These are phyloP conservation scores for Colletotrichum somersetense DNA, from an alignment of 2,329 filamentous ascomycete genomes.

Conservation along the genomic window DNA sequence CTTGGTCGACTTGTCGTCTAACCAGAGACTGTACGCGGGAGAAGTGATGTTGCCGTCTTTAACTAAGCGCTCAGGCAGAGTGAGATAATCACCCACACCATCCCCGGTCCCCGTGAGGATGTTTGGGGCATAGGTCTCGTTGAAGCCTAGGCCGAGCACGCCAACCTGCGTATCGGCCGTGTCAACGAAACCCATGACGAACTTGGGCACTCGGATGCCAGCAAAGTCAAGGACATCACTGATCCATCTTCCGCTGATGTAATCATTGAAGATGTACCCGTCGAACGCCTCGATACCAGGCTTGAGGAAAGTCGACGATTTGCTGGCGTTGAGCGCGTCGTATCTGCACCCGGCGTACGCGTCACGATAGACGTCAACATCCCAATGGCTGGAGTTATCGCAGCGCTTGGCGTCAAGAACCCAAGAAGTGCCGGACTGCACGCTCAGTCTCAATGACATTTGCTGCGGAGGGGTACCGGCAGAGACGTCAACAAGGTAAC, in stretches of 20 bases:
- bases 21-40: constrained; percentile 77
- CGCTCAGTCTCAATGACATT: constrained; percentile 16
- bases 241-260: constrained; percentile 42
- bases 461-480: constrained; percentile 36
- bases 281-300: constrained; percentile 59
- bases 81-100: constrained; percentile 48
- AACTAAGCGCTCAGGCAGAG: constrained; percentile 75
- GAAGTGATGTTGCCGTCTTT: constrained; percentile 71
- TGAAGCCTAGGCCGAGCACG: constrained; percentile 72
- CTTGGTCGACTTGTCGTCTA: constrained; percentile 47
- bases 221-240: constrained; percentile 67
- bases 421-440: constrained; percentile 14
- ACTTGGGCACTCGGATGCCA: constrained; percentile 57
- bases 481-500: constrained; percentile 34
- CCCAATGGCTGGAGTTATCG: neutral
- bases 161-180: constrained; percentile 64
- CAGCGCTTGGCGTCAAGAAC: constrained; percentile 5
- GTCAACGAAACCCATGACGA: constrained; percentile 68
- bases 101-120: no score
- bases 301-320: constrained; percentile 62
- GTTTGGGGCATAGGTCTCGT: constrained; percentile 55
- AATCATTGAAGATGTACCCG: constrained; percentile 69
- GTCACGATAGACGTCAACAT: no score
- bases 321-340: constrained; percentile 50
- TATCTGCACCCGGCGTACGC: constrained; percentile 10